Evolutionary conservation across 179 eudicot genomes (phyloP).

Genomic region (Spergularia azorica): DNA sequence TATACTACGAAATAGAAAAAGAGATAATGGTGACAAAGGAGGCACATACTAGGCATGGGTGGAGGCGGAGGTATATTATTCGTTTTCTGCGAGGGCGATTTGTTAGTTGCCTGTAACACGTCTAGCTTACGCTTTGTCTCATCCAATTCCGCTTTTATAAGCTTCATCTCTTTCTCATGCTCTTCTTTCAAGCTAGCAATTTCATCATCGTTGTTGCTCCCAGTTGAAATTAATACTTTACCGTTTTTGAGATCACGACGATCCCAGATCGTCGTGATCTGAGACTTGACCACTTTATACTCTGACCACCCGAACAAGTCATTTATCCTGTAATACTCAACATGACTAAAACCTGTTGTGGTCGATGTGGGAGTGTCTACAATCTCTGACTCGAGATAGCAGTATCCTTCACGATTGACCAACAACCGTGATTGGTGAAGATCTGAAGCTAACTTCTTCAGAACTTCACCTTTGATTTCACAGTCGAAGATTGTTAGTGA

Average conservation of each 20-base stretch:
- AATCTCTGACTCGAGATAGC: no score
- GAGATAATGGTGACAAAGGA: no score
- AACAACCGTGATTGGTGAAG: conserved; percentile 11
- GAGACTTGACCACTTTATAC: conserved; percentile 1
- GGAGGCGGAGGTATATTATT: no score
- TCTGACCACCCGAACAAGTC: conserved; percentile 1
- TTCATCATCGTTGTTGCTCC: background rate
- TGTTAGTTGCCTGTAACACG: background rate
- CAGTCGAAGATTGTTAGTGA: background rate
- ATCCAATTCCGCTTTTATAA: background rate
- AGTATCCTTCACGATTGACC: conserved; percentile 7
- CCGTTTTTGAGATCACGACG: background rate
- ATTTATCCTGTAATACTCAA: background rate
- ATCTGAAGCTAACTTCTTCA: conserved; percentile 7
- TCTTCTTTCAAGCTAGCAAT: background rate
- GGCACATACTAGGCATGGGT: no score
- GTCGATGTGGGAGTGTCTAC: no score
- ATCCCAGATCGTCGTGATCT: background rate
- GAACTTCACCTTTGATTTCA: background rate
- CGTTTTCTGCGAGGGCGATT: no score
- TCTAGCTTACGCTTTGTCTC: background rate
- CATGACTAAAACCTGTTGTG: background rate
- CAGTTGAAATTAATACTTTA: background rate
- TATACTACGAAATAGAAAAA: no score
- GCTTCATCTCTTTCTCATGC: background rate